Conservation (phyloP, 371 early-diverging fungal genomes). For the Coemansia sp. region DNA sequence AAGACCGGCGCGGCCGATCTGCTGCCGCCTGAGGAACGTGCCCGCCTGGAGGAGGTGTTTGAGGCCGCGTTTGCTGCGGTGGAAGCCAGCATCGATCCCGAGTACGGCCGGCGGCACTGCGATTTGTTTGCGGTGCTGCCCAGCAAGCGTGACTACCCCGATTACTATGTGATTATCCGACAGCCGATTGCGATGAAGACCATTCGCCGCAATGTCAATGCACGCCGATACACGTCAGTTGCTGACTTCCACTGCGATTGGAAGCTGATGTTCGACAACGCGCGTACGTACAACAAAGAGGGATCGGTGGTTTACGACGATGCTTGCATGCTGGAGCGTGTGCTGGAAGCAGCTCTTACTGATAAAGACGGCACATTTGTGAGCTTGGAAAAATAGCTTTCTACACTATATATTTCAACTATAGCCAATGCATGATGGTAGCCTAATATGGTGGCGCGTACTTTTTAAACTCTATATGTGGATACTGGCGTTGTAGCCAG, state of each 20-base stretch:
- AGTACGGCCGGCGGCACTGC: slow-evolving; percentile 23
- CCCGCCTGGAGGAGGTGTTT: slow-evolving; percentile 30
- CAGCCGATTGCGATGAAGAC: slow-evolving; percentile 65
- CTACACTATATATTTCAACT: not conserved
- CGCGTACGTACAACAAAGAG: slow-evolving; percentile 74
- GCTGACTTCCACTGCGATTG: slow-evolving; percentile 46
- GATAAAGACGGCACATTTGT: slow-evolving; percentile 68
- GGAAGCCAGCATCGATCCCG: slow-evolving; percentile 39
- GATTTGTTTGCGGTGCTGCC: slow-evolving; percentile 74
- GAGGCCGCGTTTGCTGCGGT: slow-evolving; percentile 39
- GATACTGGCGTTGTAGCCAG: slow-evolving; percentile 20
- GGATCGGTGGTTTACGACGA: slow-evolving; percentile 79
- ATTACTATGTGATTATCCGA: slow-evolving; percentile 81
- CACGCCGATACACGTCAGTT: slow-evolving; percentile 19
- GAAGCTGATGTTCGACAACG: slow-evolving; percentile 83
- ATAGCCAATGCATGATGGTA: not conserved
- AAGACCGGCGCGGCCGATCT: slow-evolving; percentile 38
- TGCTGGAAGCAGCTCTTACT: not conserved
- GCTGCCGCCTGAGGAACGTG: slow-evolving; percentile 38
- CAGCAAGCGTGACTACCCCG: slow-evolving; percentile 72
- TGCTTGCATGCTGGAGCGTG: slow-evolving; percentile 59
- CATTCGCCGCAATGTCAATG: slow-evolving; percentile 27
- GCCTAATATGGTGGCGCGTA: slow-evolving; percentile 40
- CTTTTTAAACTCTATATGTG: slow-evolving; percentile 31
- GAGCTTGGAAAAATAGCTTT: not conserved